Percentiles rank a stretch among this genome's conserved stretches.
Conservation (phyloP, 2,329 filamentous ascomycete genomes). For the Aspergillus neotritici region DNA sequence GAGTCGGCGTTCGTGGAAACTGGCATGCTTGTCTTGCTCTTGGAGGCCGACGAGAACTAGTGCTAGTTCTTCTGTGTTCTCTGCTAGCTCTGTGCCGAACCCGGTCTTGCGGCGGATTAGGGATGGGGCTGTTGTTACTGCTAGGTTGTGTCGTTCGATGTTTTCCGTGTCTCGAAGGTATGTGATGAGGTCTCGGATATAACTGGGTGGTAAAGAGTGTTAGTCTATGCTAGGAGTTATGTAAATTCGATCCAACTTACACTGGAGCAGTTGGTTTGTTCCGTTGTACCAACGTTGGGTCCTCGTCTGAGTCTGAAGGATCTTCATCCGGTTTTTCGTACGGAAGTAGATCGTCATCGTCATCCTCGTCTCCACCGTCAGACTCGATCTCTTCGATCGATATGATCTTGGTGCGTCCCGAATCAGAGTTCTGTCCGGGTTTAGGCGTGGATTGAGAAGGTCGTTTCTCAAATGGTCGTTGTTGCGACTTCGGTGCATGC, state of each 20-base stretch:
- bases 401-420: conserved; percentile 39
- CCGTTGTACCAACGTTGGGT: conserved; percentile 76
- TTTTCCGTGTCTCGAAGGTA: conserved; percentile 76
- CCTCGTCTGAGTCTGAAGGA: conserved; percentile 85
- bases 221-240: conserved; percentile 7
- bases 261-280: conserved; percentile 81
- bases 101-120: conserved; percentile 83
- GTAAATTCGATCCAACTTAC: conserved; percentile 29
- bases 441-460: conserved; percentile 1
- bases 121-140: conserved; percentile 66
- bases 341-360: conserved; percentile 63
- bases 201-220: conserved; percentile 38
- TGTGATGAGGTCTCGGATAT: conserved; percentile 75
- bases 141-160: conserved; percentile 77
- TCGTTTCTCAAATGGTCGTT: conserved; percentile 12
- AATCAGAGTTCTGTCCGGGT: background rate
- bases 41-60: conserved; percentile 71
- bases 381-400: conserved; percentile 61
- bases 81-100: conserved; percentile 80
- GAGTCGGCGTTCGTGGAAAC: conserved; percentile 68
- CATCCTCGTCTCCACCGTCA: conserved; percentile 44
- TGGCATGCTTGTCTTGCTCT: conserved; percentile 75
- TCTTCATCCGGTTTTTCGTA: conserved; percentile 87
- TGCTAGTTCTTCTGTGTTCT: conserved; percentile 77
- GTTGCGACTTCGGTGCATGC: conserved; percentile 12